phyloP scores from a whole-genome alignment of 805 yeast genomes.

The Brettanomyces custersianus region DNA sequence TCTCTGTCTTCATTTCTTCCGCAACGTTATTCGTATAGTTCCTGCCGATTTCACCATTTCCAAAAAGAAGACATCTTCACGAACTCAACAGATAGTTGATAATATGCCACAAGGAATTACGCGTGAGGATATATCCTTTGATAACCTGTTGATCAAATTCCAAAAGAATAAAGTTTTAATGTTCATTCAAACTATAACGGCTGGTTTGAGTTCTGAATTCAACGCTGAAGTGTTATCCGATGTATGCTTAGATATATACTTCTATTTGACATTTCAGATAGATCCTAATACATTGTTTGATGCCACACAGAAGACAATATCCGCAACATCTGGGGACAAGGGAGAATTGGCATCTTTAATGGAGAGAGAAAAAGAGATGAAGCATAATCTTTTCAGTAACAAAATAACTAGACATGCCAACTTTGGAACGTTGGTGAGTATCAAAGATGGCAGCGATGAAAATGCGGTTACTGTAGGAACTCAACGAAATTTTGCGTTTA shows the following conservation, averaged over 20 bases:
- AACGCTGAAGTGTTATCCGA: conserved; percentile 52
- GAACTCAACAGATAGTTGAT: conserved; percentile 19
- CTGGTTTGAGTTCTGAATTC: conserved; percentile 56
- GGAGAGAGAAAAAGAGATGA: conserved; percentile 50
- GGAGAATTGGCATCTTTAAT: conserved; percentile 44
- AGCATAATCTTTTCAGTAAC: conserved; percentile 18
- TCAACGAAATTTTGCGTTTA: conserved; percentile 35
- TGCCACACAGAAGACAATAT: not conserved
- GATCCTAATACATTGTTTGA: conserved; percentile 27
- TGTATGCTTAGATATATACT: conserved; percentile 61
- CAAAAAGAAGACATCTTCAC: conserved; percentile 25
- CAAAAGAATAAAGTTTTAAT: conserved; percentile 65
- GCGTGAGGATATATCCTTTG: conserved; percentile 59
- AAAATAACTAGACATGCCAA: conserved; percentile 62
- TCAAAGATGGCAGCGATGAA: conserved; percentile 48
- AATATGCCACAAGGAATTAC: conserved; percentile 50
- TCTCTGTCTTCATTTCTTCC: conserved; percentile 61
- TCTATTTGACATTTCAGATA: conserved; percentile 51
- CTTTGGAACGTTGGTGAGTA: conserved; percentile 78
- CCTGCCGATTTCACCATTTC: conserved; percentile 52
- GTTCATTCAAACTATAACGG: conserved; percentile 61
- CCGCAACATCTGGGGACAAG: conserved; percentile 5
- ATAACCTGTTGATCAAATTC: conserved; percentile 48
- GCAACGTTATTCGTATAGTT: conserved; percentile 73
- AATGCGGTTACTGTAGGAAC: conserved; percentile 62